Evolutionary conservation across 345 rosid species (phyloP).

Genomic region (Camelina neglecta): DNA sequence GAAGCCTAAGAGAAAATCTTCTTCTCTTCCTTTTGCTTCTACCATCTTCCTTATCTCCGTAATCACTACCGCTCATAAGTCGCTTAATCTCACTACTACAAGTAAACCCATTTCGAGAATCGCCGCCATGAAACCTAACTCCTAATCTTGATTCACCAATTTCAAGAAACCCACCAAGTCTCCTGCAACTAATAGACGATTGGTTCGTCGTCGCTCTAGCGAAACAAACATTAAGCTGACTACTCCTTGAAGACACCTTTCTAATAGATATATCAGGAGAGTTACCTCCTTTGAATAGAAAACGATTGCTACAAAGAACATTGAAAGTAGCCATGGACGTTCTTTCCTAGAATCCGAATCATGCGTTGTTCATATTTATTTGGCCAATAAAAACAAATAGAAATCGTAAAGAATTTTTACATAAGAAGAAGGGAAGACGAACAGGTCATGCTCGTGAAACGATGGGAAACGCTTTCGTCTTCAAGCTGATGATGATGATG

Average conservation of each 20-base stretch:
- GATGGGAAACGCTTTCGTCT: slow-evolving; percentile 27
- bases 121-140: slow-evolving; percentile 44
- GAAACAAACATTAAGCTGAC: slow-evolving; percentile 33
- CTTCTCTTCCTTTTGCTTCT: slow-evolving; percentile 40
- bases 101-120: slow-evolving; percentile 46
- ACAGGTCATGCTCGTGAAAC: not conserved
- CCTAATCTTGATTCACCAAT: slow-evolving; percentile 42
- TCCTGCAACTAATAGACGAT: slow-evolving; percentile 41
- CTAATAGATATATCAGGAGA: slow-evolving; percentile 25
- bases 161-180: slow-evolving; percentile 47
- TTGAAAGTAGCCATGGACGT: slow-evolving; percentile 60
- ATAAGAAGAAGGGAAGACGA: slow-evolving; percentile 10
- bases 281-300: slow-evolving; percentile 41
- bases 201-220: slow-evolving; percentile 43
- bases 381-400: not conserved
- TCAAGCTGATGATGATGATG: slow-evolving; percentile 13
- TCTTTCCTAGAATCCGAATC: slow-evolving; percentile 33
- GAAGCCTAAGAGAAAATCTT: slow-evolving; percentile 63
- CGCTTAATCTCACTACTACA: slow-evolving; percentile 53
- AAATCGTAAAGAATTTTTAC: slow-evolving; percentile 2
- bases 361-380: slow-evolving; percentile 33
- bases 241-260: slow-evolving; percentile 40
- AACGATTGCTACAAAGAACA: slow-evolving; percentile 64
- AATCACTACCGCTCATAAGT: slow-evolving; percentile 42
- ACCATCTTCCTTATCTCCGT: slow-evolving; percentile 47